phyloP scores from a whole-genome alignment of 176 grass and related monocot species.

The Aegilops bicornis region DNA sequence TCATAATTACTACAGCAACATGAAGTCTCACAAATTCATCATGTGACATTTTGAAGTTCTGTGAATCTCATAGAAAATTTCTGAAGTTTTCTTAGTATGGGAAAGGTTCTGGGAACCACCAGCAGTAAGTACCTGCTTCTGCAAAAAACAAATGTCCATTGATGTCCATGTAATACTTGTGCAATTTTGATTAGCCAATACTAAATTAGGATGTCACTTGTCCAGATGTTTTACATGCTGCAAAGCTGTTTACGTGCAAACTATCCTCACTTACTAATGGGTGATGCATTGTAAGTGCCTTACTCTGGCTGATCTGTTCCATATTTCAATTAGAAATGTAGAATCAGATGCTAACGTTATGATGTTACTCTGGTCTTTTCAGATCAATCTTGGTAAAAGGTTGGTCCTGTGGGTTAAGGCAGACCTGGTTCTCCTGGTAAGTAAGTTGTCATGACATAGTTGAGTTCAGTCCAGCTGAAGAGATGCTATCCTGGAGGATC shows the following conservation, averaged over 20 bases:
- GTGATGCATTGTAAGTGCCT: background rate
- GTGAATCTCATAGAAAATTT: background rate
- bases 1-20: background rate
- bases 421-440: background rate
- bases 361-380: background rate
- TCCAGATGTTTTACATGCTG: background rate
- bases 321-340: background rate
- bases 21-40: background rate
- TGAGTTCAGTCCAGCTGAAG: background rate
- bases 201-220: background rate
- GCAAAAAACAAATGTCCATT: background rate
- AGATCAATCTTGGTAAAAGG: background rate
- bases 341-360: background rate
- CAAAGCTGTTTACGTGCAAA: background rate
- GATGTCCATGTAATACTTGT: background rate
- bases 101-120: background rate
- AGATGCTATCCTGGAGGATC: background rate
- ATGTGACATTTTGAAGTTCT: background rate
- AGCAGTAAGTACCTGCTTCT: background rate
- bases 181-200: background rate
- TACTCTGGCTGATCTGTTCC: background rate
- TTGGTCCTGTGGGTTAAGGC: background rate
- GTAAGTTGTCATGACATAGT: background rate
- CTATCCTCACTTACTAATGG: background rate
- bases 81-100: background rate